Conservation (phyloP, 176 grass and related monocot genomes). For the Saccharum spontaneum region DNA sequence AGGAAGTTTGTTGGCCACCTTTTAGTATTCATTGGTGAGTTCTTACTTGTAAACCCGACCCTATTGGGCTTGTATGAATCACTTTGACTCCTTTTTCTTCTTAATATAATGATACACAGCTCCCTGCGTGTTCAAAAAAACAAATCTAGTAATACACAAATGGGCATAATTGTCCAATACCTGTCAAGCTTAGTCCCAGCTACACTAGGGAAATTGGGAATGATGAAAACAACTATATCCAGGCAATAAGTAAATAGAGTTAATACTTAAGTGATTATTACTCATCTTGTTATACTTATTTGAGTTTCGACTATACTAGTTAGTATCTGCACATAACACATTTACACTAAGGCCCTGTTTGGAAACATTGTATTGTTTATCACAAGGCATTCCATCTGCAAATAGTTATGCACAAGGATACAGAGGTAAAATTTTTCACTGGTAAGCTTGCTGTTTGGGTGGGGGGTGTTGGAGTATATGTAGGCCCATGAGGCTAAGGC, state of each 20-base stretch:
- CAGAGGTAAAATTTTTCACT: neutral
- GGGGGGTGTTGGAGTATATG: no score
- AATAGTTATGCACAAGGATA: neutral
- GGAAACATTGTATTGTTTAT: neutral
- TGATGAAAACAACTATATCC: neutral
- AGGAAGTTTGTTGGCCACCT: neutral
- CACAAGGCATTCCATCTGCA: neutral
- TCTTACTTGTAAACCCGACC: neutral
- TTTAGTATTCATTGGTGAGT: neutral
- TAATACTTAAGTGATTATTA: slow-evolving; percentile 18
- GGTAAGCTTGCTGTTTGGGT: neutral
- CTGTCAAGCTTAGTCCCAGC: neutral
- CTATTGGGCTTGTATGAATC: neutral
- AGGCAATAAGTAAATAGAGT: neutral
- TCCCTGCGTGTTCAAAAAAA: neutral
- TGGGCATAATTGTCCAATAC: neutral
- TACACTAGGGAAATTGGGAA: neutral
- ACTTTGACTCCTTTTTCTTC: neutral
- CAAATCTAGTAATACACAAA: neutral
- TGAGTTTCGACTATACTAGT: neutral
- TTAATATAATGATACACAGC: neutral
- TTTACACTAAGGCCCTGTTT: neutral
- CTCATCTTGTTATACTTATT: neutral
- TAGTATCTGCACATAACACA: neutral
- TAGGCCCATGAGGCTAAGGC: no score